These are phyloP conservation scores for Xerocomus spinulosus DNA, from an alignment of 768 basidiomycete species.

Conservation along the genomic window DNA sequence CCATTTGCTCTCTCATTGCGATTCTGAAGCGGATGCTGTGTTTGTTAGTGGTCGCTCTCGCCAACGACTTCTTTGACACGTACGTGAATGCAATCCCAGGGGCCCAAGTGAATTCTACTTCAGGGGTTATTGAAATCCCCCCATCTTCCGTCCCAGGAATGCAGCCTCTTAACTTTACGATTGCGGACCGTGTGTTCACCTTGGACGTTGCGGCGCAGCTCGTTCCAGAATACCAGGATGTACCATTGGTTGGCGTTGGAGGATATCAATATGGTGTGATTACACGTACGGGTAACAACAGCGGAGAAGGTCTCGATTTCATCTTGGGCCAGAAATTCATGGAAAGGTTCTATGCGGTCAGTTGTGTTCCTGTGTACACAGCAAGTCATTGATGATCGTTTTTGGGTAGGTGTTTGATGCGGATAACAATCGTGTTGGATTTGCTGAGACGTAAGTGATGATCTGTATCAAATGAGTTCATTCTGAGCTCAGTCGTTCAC, in stretches of 20 bases:
- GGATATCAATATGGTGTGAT: background rate
- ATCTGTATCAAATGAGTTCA: background rate
- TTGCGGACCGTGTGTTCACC: background rate
- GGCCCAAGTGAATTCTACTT: background rate
- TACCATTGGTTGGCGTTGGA: background rate
- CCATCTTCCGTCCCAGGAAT: conserved; percentile 5
- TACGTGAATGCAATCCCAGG: conserved; percentile 14
- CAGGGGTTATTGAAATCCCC: conserved; percentile 10
- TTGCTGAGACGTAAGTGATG: conserved; percentile 6
- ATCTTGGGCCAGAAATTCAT: background rate
- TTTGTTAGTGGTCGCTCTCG: background rate
- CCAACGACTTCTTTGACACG: conserved; percentile 7
- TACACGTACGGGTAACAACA: too few relatives aligned
- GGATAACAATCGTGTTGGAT: conserved; percentile 18
- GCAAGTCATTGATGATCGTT: background rate
- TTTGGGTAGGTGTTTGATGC: conserved; percentile 18
- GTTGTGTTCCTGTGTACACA: background rate
- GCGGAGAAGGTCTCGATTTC: background rate
- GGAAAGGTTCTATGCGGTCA: background rate
- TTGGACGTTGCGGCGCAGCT: background rate
- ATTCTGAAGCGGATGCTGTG: background rate
- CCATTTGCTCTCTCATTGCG: background rate
- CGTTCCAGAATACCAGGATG: background rate
- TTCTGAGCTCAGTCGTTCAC: background rate
- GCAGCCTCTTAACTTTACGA: conserved; percentile 6